These are phyloP conservation scores for Penicillium nordicum DNA, from an alignment of 2,329 filamentous ascomycete species.

Conservation along the genomic window DNA sequence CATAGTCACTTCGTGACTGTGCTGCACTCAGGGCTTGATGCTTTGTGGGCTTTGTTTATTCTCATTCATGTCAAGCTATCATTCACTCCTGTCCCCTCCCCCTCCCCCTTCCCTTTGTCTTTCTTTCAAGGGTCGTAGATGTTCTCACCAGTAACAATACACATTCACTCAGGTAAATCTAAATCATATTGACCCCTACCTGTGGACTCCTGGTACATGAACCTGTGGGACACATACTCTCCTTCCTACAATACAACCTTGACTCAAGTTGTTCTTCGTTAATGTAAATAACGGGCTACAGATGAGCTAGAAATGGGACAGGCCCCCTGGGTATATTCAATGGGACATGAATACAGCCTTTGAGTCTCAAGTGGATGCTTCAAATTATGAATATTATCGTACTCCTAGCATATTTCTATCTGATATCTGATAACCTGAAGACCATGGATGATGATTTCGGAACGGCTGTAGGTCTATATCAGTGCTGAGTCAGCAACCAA, in stretches of 20 bases:
- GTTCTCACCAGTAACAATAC: too few species aligned
- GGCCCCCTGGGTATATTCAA: neutral
- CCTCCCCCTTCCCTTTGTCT: too few species aligned
- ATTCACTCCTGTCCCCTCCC: too few species aligned
- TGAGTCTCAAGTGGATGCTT: neutral
- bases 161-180: neutral
- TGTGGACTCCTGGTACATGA: neutral
- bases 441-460: neutral
- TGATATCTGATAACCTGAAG: neutral
- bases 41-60: too few species aligned
- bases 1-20: neutral
- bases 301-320: neutral
- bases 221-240: too few species aligned
- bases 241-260: neutral
- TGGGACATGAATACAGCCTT: neutral
- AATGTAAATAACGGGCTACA: neutral
- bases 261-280: neutral
- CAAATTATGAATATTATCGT: too few species aligned
- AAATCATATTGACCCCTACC: too few species aligned
- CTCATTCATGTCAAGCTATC: too few species aligned
- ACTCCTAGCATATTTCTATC: neutral
- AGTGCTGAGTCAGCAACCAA: conserved; percentile 21
- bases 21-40: neutral
- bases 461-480: too few species aligned
- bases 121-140: too few species aligned